Evolutionary conservation across 176 grass and related monocot species (phyloP).

Genomic region (Triticum monococcum): DNA sequence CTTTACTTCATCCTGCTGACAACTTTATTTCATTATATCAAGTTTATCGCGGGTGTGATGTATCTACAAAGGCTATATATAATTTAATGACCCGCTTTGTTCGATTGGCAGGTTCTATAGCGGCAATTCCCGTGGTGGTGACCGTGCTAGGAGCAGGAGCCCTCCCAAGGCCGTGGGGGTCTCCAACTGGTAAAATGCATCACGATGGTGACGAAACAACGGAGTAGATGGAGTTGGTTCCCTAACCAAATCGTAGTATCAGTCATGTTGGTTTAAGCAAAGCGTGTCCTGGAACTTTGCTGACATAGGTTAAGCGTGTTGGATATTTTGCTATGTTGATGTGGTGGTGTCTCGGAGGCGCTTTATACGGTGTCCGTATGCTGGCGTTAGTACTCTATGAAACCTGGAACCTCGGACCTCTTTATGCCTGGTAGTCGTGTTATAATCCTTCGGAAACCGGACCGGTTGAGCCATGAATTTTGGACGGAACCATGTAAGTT

Average conservation of each 20-base stretch:
- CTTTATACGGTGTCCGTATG: slow-evolving; percentile 15
- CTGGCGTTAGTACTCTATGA: slow-evolving; percentile 1
- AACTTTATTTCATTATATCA: background rate
- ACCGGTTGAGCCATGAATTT: slow-evolving; percentile 22
- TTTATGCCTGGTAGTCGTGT: slow-evolving; percentile 22
- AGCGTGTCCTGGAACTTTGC: slow-evolving; percentile 27
- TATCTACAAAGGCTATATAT: background rate
- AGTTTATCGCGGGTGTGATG: background rate
- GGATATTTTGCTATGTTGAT: slow-evolving; percentile 19
- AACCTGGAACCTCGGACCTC: slow-evolving; percentile 18
- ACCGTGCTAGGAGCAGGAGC: slow-evolving; percentile 53
- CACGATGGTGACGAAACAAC: slow-evolving; percentile 32
- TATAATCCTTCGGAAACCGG: slow-evolving; percentile 3
- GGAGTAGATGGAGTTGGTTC: slow-evolving; percentile 26
- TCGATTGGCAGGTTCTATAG: slow-evolving; percentile 46
- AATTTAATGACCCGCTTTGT: background rate
- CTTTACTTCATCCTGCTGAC: background rate
- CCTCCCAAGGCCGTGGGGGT: slow-evolving; percentile 50
- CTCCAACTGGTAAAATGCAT: slow-evolving; percentile 49
- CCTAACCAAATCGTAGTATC: slow-evolving; percentile 34
- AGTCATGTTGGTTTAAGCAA: slow-evolving; percentile 3
- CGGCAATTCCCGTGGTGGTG: slow-evolving; percentile 12
- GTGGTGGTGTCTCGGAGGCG: slow-evolving; percentile 6
- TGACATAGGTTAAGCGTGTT: slow-evolving; percentile 38
- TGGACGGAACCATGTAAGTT: slow-evolving; percentile 27